These are phyloP conservation scores for Rhizophagus prolifer DNA, from an alignment of 192 early-diverging fungal genomes.

Conservation along the genomic window DNA sequence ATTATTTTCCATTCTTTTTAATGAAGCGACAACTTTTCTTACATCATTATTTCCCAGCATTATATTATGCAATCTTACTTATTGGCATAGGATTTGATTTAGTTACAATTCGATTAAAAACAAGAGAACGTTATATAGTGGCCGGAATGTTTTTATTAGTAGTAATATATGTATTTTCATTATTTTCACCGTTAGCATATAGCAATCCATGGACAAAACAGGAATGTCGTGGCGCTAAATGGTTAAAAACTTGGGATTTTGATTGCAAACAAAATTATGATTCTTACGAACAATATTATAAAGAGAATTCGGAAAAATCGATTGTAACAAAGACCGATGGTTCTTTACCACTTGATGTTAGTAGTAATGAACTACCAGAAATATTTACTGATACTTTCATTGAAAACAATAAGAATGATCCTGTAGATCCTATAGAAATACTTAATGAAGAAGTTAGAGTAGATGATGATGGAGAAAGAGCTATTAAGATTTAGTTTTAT, in stretches of 20 bases:
- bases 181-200: conserved; percentile 83
- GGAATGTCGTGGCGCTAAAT: conserved; percentile 76
- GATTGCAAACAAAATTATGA: conserved; percentile 57
- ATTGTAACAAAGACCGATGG: not conserved
- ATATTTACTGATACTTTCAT: not conserved
- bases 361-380: not conserved
- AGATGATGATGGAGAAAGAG: not conserved
- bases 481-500: too few species aligned
- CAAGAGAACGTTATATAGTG: conserved; percentile 50
- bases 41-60: conserved; percentile 93
- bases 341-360: not conserved
- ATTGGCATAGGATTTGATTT: conserved; percentile 75
- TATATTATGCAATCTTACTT: conserved; percentile 82
- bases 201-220: conserved; percentile 72
- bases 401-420: not conserved
- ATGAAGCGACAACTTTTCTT: conserved; percentile 90
- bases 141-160: conserved; percentile 51
- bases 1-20: conserved; percentile 87
- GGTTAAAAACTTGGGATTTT: conserved; percentile 81
- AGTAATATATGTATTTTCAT: conserved; percentile 62
- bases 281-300: conserved; percentile 28
- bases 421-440: not conserved
- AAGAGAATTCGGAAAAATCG: not conserved
- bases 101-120: conserved; percentile 60
- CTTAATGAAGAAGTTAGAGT: not conserved